Percentiles rank a stretch among this genome's conserved stretches.
These are phyloP conservation scores for Russula sp. DNA, from an alignment of 768 basidiomycete genomes.

Conservation along the genomic window DNA sequence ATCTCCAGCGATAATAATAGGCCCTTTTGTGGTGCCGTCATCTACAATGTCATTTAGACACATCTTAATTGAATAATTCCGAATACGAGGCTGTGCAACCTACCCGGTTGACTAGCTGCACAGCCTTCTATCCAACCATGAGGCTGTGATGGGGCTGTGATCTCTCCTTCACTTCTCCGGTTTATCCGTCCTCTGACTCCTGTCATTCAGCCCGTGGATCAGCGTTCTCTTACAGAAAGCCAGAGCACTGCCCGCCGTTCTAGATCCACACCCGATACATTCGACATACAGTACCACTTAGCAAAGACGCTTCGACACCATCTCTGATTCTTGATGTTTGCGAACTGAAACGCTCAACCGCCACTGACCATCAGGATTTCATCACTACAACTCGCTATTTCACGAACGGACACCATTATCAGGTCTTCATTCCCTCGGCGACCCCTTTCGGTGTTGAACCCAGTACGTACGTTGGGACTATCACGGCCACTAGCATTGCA, in stretches of 20 bases:
- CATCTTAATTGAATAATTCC: neutral
- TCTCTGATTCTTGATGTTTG: slow-evolving; percentile 18
- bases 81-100: neutral
- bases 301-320: neutral
- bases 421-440: neutral
- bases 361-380: slow-evolving; percentile 3
- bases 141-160: slow-evolving; percentile 10
- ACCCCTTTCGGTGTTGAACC: neutral
- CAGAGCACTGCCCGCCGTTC: neutral
- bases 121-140: neutral
- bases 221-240: neutral
- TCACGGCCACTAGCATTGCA: neutral
- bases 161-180: neutral
- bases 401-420: neutral
- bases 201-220: neutral
- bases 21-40: neutral
- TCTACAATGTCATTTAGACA: neutral
- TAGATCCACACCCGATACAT: neutral
- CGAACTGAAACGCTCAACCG: neutral
- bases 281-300: neutral
- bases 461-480: neutral
- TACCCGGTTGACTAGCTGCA: neutral
- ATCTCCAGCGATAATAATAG: neutral
- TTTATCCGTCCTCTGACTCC: neutral
- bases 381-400: slow-evolving; percentile 3